Conservation (phyloP, 768 basidiomycete genomes). For the Porpolomopsis calyptriformis region DNA sequence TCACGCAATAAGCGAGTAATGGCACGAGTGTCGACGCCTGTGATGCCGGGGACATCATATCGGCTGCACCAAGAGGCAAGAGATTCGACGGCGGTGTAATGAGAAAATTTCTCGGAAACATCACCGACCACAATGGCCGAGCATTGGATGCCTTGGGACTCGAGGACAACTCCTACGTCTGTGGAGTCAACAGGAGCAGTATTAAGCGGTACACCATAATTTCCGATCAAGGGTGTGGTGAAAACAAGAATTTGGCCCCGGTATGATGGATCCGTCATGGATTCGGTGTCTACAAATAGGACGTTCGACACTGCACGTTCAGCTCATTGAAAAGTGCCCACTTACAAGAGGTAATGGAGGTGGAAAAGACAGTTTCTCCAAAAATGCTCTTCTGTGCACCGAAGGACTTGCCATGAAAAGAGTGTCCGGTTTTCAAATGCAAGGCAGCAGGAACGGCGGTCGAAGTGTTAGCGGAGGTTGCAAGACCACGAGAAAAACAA, state of each 20-base stretch:
- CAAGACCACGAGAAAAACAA: constrained; percentile 48
- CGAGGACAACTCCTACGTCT: constrained; percentile 81
- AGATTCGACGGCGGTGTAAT: constrained; percentile 89
- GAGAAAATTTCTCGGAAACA: constrained; percentile 89
- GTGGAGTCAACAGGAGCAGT: constrained; percentile 55
- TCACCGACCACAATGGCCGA: constrained; percentile 89
- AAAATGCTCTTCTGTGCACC: constrained; percentile 79
- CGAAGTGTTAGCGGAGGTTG: constrained; percentile 49
- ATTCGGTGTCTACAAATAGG: constrained; percentile 76
- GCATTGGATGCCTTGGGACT: constrained; percentile 85
- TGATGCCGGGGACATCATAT: constrained; percentile 83
- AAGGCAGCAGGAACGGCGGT: constrained; percentile 63
- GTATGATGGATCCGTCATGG: constrained; percentile 99
- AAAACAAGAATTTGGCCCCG: constrained; percentile 97
- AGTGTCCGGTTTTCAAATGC: constrained; percentile 90
- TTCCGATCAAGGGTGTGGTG: constrained; percentile 96
- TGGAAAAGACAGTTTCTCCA: constrained; percentile 98
- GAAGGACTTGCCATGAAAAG: constrained; percentile 82
- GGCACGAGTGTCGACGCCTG: constrained; percentile 95
- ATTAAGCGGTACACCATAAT: constrained; percentile 92
- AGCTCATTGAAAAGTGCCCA: constrained; percentile 9
- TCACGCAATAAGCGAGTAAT: constrained; percentile 90
- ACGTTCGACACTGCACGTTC: constrained; percentile 5
- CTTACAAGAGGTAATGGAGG: constrained; percentile 95
- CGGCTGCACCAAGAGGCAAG: constrained; percentile 89